A percentile compares a stretch with the other conserved stretches of the same genome.
Evolutionary conservation across 2,329 filamentous ascomycete genomes (phyloP).

Genomic region (Aureobasidium sp.): DNA sequence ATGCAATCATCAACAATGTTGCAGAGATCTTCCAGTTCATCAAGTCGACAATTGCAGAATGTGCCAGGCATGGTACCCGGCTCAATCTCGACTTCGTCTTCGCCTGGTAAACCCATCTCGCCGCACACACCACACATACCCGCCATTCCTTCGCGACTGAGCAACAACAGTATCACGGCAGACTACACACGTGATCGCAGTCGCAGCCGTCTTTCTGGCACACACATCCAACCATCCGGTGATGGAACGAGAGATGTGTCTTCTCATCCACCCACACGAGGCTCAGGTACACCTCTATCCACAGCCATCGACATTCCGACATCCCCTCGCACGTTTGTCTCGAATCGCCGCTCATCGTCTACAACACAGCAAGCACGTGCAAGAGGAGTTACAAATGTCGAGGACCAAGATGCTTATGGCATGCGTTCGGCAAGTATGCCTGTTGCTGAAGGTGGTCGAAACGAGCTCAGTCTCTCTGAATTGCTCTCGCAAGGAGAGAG

Average conservation of each 20-base stretch:
- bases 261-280: neutral
- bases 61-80: conserved; percentile 55
- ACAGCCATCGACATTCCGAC: conserved; percentile 68
- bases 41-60: conserved; percentile 63
- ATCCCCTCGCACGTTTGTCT: conserved; percentile 53
- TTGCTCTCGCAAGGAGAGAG: conserved; percentile 31
- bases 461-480: conserved; percentile 58
- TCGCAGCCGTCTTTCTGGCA: conserved; percentile 23
- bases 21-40: conserved; percentile 73
- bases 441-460: conserved; percentile 49
- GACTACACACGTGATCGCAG: conserved; percentile 19
- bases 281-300: conserved; percentile 31
- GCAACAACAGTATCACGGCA: conserved; percentile 78
- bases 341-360: conserved; percentile 58
- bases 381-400: conserved; percentile 32
- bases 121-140: conserved; percentile 89
- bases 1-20: conserved; percentile 85
- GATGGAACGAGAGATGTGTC: conserved; percentile 14
- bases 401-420: conserved; percentile 57
- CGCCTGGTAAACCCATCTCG: conserved; percentile 75
- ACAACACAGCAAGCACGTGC: conserved; percentile 56
- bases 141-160: conserved; percentile 86
- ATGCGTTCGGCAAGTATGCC: conserved; percentile 64
- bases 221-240: conserved; percentile 7
- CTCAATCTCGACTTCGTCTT: conserved; percentile 77